phyloP scores from a whole-genome alignment of 768 basidiomycete species.

The Podaxis rugospora region DNA sequence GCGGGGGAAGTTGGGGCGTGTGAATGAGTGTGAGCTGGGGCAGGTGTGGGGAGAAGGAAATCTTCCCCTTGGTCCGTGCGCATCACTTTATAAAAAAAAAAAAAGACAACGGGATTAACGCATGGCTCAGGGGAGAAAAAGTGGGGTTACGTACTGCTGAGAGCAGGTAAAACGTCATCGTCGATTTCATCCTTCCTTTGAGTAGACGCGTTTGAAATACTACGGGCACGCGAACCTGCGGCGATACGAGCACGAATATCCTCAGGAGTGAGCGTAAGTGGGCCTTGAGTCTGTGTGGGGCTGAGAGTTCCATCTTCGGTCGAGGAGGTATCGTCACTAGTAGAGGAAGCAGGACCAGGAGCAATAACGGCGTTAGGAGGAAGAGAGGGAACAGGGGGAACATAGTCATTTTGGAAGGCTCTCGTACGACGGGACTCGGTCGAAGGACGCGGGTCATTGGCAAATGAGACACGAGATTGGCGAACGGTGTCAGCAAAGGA shows the following conservation, averaged over 20 bases:
- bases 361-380: constrained; percentile 16
- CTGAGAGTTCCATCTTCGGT: constrained; percentile 22
- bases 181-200: constrained; percentile 31
- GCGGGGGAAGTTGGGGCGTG: background rate
- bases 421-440: constrained; percentile 32
- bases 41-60: constrained; percentile 39
- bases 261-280: constrained; percentile 48
- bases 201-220: background rate
- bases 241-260: constrained; percentile 56
- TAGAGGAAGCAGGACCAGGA: background rate
- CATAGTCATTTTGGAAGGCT: constrained; percentile 36
- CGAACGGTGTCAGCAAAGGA: constrained; percentile 63
- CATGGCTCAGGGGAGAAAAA: background rate
- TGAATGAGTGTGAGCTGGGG: constrained; percentile 17
- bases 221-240: constrained; percentile 18
- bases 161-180: constrained; percentile 66
- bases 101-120: background rate
- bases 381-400: constrained; percentile 38
- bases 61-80: constrained; percentile 51
- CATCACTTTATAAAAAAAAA: constrained; percentile 51
- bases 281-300: constrained; percentile 35
- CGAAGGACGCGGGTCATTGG: constrained; percentile 37
- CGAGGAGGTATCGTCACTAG: constrained; percentile 13
- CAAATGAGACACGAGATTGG: constrained; percentile 34
- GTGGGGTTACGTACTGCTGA: constrained; percentile 46